Conservation (phyloP, 2,329 filamentous ascomycete genomes). For the Apiospora marii region DNA sequence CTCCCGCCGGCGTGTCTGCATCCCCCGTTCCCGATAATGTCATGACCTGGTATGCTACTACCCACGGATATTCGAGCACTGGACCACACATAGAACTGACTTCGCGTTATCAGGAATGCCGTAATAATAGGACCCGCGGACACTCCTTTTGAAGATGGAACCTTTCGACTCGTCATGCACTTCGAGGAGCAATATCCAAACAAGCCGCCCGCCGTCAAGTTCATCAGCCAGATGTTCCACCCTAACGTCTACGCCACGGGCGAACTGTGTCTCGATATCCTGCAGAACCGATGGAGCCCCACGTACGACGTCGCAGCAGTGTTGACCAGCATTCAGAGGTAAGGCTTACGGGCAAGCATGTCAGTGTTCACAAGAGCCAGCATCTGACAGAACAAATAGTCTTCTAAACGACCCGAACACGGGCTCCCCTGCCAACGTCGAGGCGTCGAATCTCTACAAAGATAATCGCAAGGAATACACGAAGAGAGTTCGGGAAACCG, state of each 20-base stretch:
- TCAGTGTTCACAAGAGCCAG: neutral
- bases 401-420: slow-evolving; percentile 97
- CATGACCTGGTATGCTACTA: slow-evolving; percentile 80
- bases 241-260: slow-evolving; percentile 98
- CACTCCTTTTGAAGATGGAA: slow-evolving; percentile 60
- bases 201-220: slow-evolving; percentile 97
- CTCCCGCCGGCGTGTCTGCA: slow-evolving; percentile 94
- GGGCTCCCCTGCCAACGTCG: slow-evolving; percentile 96
- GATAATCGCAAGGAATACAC: slow-evolving; percentile 97
- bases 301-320: slow-evolving; percentile 98
- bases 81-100: neutral
- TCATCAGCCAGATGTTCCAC: slow-evolving; percentile 99
- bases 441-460: slow-evolving; percentile 97
- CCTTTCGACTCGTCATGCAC: slow-evolving; percentile 97
- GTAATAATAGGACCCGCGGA: slow-evolving; percentile 32
- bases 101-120: slow-evolving; percentile 29
- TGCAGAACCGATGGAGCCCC: slow-evolving; percentile 98
- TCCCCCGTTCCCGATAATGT: slow-evolving; percentile 96
- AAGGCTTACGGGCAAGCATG: slow-evolving; percentile 2
- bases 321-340: slow-evolving; percentile 98
- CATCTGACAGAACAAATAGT: slow-evolving; percentile 56
- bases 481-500: slow-evolving; percentile 93
- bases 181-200: slow-evolving; percentile 99
- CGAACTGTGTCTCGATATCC: slow-evolving; percentile 93
- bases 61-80: neutral